A percentile compares a stretch with the other conserved stretches of the same genome.
phyloP scores from a whole-genome alignment of 257 asterid species.

The Cruciata laevipes region DNA sequence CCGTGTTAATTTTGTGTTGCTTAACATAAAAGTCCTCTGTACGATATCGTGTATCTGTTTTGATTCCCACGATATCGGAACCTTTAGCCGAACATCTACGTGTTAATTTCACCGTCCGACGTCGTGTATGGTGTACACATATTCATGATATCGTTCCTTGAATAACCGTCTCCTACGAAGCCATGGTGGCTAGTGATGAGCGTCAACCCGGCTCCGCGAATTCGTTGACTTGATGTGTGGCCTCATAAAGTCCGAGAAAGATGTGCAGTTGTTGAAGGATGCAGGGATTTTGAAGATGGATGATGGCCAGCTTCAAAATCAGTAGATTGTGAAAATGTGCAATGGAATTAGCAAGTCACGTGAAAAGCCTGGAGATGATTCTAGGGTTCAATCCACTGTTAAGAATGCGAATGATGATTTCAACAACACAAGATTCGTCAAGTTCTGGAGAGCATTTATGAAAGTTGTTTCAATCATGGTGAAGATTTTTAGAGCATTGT shows the following conservation, averaged over 20 bases:
- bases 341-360: not conserved
- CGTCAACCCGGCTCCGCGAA: constrained; percentile 3
- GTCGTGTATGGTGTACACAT: no score
- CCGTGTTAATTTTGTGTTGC: no score
- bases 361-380: not conserved
- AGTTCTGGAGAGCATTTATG: not conserved
- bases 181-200: not conserved
- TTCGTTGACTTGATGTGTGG: constrained; percentile 15
- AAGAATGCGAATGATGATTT: not conserved
- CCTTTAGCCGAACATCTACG: no score
- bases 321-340: not conserved
- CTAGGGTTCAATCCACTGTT: not conserved
- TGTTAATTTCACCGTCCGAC: no score
- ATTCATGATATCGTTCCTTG: no score
- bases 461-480: not conserved
- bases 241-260: constrained; percentile 2
- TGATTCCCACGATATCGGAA: no score
- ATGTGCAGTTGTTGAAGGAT: constrained; percentile 3
- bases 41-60: no score
- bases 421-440: not conserved
- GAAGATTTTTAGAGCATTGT: not conserved
- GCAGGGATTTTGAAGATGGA: not conserved
- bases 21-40: no score
- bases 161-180: no score
- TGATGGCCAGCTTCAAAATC: not conserved